Evolutionary conservation across 2,329 filamentous ascomycete species (phyloP).

Genomic region (Neospermospora avenae): DNA sequence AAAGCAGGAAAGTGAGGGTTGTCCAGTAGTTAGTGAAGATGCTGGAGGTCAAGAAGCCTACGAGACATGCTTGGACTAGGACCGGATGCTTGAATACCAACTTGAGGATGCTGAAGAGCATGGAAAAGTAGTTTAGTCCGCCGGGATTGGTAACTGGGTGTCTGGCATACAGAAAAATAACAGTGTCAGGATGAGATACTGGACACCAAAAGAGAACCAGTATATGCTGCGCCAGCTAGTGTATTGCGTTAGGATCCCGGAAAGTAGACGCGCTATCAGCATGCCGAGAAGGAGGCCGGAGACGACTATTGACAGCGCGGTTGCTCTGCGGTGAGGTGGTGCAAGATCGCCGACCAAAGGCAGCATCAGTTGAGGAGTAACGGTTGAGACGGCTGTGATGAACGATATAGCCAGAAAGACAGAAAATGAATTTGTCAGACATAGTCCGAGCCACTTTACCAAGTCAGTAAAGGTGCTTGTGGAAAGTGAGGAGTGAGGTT

Average conservation of each 20-base stretch:
- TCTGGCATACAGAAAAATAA: slow-evolving; percentile 77
- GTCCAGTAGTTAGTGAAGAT: slow-evolving; percentile 70
- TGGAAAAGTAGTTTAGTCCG: slow-evolving; percentile 60
- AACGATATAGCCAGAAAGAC: slow-evolving; percentile 70
- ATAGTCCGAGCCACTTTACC: slow-evolving; percentile 63
- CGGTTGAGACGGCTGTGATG: slow-evolving; percentile 71
- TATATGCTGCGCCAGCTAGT: slow-evolving; percentile 75
- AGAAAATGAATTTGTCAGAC: slow-evolving; percentile 61
- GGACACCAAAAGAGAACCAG: slow-evolving; percentile 71
- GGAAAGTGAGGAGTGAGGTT: neutral
- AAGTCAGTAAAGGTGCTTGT: neutral
- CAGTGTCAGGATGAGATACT: slow-evolving; percentile 61
- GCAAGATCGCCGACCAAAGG: slow-evolving; percentile 78
- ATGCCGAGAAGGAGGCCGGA: slow-evolving; percentile 74
- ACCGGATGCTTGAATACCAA: slow-evolving; percentile 65
- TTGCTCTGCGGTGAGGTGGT: slow-evolving; percentile 63
- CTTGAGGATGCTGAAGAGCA: slow-evolving; percentile 61
- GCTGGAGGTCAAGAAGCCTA: slow-evolving; percentile 59
- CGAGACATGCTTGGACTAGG: slow-evolving; percentile 65
- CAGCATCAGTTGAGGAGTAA: slow-evolving; percentile 78
- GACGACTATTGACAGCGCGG: slow-evolving; percentile 69
- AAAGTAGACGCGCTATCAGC: slow-evolving; percentile 70
- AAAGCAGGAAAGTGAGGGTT: slow-evolving; percentile 75
- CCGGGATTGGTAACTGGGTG: slow-evolving; percentile 71
- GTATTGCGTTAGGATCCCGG: slow-evolving; percentile 71